Conservation (phyloP, 2,329 filamentous ascomycete genomes). For the Westerdykella sp. region DNA sequence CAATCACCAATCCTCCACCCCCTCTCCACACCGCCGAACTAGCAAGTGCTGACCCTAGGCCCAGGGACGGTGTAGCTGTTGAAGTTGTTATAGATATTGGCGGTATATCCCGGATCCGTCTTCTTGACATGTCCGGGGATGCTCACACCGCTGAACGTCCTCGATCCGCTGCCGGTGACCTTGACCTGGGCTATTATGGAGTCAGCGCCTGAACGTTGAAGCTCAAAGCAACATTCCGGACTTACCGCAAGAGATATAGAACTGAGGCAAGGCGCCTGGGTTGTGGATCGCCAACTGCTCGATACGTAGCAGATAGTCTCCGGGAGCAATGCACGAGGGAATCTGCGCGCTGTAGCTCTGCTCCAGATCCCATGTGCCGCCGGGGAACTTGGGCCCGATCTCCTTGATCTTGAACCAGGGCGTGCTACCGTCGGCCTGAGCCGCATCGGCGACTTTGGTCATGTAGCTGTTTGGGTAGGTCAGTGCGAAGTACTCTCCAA, state of each 20-base stretch:
- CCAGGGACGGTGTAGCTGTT: constrained; percentile 14
- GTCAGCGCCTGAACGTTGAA: neutral
- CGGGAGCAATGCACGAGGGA: constrained; percentile 15
- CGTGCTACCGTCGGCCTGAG: constrained; percentile 13
- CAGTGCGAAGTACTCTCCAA: neutral
- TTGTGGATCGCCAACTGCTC: constrained; percentile 19
- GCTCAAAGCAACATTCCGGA: neutral
- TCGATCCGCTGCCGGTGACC: constrained; percentile 13
- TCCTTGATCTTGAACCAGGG: constrained; percentile 23
- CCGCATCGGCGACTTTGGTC: constrained; percentile 15
- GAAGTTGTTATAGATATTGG: constrained; percentile 20
- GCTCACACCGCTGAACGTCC: constrained; percentile 8
- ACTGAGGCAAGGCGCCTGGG: constrained; percentile 13
- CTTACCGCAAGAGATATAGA: constrained; percentile 15
- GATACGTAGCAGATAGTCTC: constrained; percentile 19
- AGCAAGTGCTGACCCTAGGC: constrained; percentile 10
- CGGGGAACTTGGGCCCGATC: constrained; percentile 16
- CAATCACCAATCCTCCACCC: constrained; percentile 1
- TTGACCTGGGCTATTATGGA: constrained; percentile 9
- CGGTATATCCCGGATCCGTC: constrained; percentile 16
- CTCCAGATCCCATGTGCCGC: constrained; percentile 5
- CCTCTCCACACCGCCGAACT: constrained; percentile 3
- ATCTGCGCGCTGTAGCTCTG: constrained; percentile 14
- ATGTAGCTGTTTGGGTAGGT: constrained; percentile 8
- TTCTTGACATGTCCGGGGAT: constrained; percentile 15